Base-by-base conservation (phyloP, 2,329 filamentous ascomycete genomes). In the Emergomyces pasteurianus region DNA sequence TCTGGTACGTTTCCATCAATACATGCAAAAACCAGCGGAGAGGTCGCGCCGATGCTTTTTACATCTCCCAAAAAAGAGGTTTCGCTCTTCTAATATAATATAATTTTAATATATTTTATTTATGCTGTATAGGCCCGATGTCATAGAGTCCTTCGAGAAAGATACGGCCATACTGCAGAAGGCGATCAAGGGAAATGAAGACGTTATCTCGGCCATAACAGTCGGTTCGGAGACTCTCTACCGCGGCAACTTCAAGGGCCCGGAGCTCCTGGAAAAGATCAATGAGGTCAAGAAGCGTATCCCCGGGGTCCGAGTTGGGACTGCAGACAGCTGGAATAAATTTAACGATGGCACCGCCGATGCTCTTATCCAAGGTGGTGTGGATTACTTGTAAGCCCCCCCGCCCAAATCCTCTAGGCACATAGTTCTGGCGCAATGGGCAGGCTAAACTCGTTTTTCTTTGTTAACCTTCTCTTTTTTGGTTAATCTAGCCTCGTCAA, bases 251-350 rank as follows among this genome's bases (percentile, higher is more conserved):
- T 83, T 88, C 72, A 86, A 81, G 10, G 85, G 82, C 55, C 70
- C 78, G 8, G 71, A 84, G 67, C 80, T 89, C 56, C 73, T 84
- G 58, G 74, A 73, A 61, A 85, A 85, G 73, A 87, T 89, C 72
- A 75, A 81, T 62, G 78, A 83, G 58, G 81, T 87, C 64, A 82
- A 84, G 75, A 71, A 75, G 47, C 18, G 10, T 70, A 86, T 70
- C 78, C 80, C 66, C 31, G 74, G 74, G 46, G 77, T 84, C 67
- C 82, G 80, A 66, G 78, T 88, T 52, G 86, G 86, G 58, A 88
- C 84, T 12, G 86, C 86, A 8, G 86, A 89, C 74, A 84, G 80
- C 70, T 89, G 86, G 86, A 89, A 88, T 76, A 87, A 86, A 74
- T 86, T 79, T 68, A 79, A 81, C 54, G 86, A 88, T 69, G 86